Evolutionary conservation across 177 flowering plant genomes (phyloP).

Genomic region (Tripterygium wilfordii): DNA sequence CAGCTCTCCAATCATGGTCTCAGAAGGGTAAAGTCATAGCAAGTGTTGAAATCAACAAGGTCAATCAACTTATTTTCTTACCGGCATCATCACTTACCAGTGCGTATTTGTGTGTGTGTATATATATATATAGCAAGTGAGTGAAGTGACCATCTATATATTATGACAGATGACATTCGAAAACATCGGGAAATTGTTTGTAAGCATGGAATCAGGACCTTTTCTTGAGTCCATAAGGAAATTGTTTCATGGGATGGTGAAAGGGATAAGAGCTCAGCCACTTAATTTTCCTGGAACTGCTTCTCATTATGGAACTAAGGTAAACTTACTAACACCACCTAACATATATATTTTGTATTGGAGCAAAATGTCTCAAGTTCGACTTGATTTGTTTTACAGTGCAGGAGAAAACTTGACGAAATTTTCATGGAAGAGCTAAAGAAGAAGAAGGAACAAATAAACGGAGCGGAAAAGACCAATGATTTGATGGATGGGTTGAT

Average conservation of each 20-base stretch:
- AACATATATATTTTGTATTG: background rate
- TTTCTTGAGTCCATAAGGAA: slow-evolving; percentile 19
- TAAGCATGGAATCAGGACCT: slow-evolving; percentile 39
- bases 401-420: slow-evolving; percentile 27
- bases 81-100: background rate
- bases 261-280: slow-evolving; percentile 38
- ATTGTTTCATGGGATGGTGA: slow-evolving; percentile 24
- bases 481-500: slow-evolving; percentile 52
- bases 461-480: slow-evolving; percentile 2
- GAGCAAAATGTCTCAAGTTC: background rate
- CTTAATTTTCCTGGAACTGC: slow-evolving; percentile 46
- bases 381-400: slow-evolving; percentile 19
- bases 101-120: background rate
- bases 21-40: slow-evolving; percentile 18
- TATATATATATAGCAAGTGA: too few species aligned
- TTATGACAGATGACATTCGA: slow-evolving; percentile 33
- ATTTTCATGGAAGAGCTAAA: slow-evolving; percentile 33
- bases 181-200: slow-evolving; percentile 42
- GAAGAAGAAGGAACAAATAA: slow-evolving; percentile 18
- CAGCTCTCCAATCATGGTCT: slow-evolving; percentile 25
- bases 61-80: too few species aligned
- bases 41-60: slow-evolving; percentile 30
- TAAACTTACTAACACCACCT: slow-evolving; percentile 1
- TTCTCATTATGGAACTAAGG: slow-evolving; percentile 28
- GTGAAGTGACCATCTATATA: background rate